Conservation (phyloP, 2,329 filamentous ascomycete species). For the Sarocladium strictum region DNA sequence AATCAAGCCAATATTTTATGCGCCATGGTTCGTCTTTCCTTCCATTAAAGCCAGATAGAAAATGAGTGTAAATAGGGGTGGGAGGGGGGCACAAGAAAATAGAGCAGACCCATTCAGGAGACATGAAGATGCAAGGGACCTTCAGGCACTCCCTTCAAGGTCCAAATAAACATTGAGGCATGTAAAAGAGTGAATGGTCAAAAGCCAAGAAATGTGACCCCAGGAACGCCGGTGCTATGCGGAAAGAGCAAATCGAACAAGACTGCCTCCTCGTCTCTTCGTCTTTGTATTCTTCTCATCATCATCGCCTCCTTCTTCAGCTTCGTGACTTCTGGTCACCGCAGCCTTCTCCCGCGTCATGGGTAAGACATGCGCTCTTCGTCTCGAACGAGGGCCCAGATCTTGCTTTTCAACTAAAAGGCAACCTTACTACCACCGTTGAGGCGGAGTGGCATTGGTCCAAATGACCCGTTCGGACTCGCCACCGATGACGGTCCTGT, state of each 20-base stretch:
- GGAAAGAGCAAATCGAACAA: neutral
- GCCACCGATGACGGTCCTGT: constrained; percentile 25
- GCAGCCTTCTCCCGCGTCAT: neutral
- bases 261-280: neutral
- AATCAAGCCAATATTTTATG: constrained; percentile 2
- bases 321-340: no score
- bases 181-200: neutral
- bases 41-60: neutral
- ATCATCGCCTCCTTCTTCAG: neutral
- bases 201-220: neutral
- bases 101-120: neutral
- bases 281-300: neutral
- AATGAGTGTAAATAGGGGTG: neutral
- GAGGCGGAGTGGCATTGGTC: constrained; percentile 26
- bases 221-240: constrained; percentile 8
- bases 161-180: neutral
- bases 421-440: constrained; percentile 33
- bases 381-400: neutral
- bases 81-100: no score
- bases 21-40: neutral
- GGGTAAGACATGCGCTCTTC: neutral
- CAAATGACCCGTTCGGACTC: constrained; percentile 25
- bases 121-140: neutral
- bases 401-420: constrained; percentile 20
- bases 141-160: neutral